Evolutionary conservation across 2,329 filamentous ascomycete genomes (phyloP).

Genomic region (Arthrobotrys musiformis): DNA sequence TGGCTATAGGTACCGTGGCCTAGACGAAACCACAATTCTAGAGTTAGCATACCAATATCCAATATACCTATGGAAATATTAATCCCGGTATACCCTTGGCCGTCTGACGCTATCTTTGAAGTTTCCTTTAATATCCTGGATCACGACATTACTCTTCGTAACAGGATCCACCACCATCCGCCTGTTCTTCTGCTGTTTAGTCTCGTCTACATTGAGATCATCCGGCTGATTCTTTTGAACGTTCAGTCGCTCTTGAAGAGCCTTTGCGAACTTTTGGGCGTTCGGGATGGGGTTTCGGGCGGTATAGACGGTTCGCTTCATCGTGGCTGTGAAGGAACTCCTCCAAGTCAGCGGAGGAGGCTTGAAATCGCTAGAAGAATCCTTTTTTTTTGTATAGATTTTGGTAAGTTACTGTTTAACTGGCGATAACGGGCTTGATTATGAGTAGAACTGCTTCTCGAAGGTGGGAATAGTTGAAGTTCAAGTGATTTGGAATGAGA

Average conservation of each 20-base stretch:
- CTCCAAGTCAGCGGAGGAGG: slow-evolving; percentile 12
- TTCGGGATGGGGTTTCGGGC: slow-evolving; percentile 53
- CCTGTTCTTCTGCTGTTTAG: slow-evolving; percentile 39
- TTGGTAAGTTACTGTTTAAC: not conserved
- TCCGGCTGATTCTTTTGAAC: slow-evolving; percentile 30
- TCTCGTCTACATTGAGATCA: slow-evolving; percentile 15
- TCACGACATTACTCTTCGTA: slow-evolving; percentile 54
- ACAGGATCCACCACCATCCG: slow-evolving; percentile 52
- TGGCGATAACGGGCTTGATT: not conserved
- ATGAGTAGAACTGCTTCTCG: not conserved
- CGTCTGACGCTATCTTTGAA: slow-evolving; percentile 47
- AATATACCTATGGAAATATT: too few relatives aligned
- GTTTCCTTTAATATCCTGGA: slow-evolving; percentile 52
- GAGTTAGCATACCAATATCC: too few relatives aligned
- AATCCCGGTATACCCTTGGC: slow-evolving; percentile 44
- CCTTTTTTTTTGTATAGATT: not conserved
- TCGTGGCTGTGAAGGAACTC: slow-evolving; percentile 17
- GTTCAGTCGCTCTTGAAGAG: slow-evolving; percentile 45
- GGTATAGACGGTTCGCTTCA: slow-evolving; percentile 52
- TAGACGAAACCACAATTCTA: too few relatives aligned
- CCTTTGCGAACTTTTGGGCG: slow-evolving; percentile 46
- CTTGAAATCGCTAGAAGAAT: not conserved
- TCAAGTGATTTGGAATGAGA: slow-evolving; percentile 22
- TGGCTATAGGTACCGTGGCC: slow-evolving; percentile 49
- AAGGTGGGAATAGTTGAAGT: slow-evolving; percentile 6